Percentiles rank a stretch among this genome's conserved stretches.
Evolutionary conservation across 1,284 basidiomycete genomes (phyloP).

Genomic region (Boletellus deceptivus): DNA sequence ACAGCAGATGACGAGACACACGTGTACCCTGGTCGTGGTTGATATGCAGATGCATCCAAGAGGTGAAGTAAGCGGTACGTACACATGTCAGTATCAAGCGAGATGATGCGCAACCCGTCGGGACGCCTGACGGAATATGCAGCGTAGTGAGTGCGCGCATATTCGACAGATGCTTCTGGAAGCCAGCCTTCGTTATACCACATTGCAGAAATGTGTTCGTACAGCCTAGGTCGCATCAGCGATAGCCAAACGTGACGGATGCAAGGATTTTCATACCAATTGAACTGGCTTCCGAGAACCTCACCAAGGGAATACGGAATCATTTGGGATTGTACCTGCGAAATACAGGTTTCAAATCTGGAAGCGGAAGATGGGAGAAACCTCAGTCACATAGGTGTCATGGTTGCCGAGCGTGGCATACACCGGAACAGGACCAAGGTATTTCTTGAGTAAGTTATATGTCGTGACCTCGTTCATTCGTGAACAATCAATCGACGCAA

Average conservation of each 20-base stretch:
- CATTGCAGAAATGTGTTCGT: slow-evolving; percentile 63
- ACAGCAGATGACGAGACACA: slow-evolving; percentile 29
- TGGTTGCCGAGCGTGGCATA: slow-evolving; percentile 74
- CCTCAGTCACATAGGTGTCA: slow-evolving; percentile 55
- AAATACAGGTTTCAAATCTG: not conserved
- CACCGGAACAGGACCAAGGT: slow-evolving; percentile 61
- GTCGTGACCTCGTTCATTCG: slow-evolving; percentile 45
- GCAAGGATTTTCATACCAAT: slow-evolving; percentile 45
- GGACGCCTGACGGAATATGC: slow-evolving; percentile 65
- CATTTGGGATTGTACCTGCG: slow-evolving; percentile 58
- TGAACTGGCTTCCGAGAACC: slow-evolving; percentile 55
- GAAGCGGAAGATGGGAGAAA: not conserved
- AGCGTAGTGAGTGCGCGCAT: slow-evolving; percentile 67
- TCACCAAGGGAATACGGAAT: slow-evolving; percentile 56
- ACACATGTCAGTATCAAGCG: slow-evolving; percentile 76
- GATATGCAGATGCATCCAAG: not conserved
- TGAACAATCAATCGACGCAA: not conserved
- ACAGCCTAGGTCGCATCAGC: slow-evolving; percentile 51
- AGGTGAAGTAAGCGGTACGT: slow-evolving; percentile 7
- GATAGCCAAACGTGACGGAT: not conserved
- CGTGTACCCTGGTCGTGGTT: slow-evolving; percentile 28
- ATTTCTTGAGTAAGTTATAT: slow-evolving; percentile 60
- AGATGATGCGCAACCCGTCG: slow-evolving; percentile 70
- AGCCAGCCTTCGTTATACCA: slow-evolving; percentile 76
- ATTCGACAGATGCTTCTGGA: slow-evolving; percentile 51